Evolutionary conservation across 441 rosid species (phyloP).

Genomic region (Aquilaria agallochum): DNA sequence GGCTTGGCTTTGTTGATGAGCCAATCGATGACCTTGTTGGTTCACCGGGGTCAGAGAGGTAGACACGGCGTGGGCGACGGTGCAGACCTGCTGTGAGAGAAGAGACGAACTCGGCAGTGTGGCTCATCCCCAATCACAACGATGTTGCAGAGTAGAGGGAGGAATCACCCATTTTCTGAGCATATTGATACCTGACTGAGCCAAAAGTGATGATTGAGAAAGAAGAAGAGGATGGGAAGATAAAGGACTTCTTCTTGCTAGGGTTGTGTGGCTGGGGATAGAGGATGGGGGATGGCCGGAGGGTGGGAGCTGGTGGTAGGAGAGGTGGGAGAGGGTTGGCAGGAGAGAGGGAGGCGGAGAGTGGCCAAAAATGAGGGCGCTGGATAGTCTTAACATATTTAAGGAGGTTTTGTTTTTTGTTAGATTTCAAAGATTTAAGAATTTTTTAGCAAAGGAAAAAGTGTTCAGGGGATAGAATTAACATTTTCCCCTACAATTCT

Average conservation of each 20-base stretch:
- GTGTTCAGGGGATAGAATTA: no score
- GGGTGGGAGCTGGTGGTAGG: no score
- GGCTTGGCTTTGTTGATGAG: slow-evolving; percentile 77
- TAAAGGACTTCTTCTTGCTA: slow-evolving; percentile 31
- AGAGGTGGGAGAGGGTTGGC: no score
- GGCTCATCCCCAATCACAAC: slow-evolving; percentile 53
- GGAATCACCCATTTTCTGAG: slow-evolving; percentile 52
- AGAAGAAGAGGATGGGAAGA: slow-evolving; percentile 19
- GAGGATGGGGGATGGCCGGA: no score
- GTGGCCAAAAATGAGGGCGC: no score
- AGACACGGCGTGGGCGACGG: slow-evolving; percentile 86
- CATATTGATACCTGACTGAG: slow-evolving; percentile 35
- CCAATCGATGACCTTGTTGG: slow-evolving; percentile 98
- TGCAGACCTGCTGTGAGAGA: slow-evolving; percentile 89
- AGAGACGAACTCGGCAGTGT: slow-evolving; percentile 67
- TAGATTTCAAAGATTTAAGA: no score
- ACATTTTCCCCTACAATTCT: no score
- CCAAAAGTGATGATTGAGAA: slow-evolving; percentile 13
- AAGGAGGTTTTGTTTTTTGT: no score
- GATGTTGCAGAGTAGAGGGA: slow-evolving; percentile 37
- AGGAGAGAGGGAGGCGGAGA: no score
- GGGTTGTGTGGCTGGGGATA: slow-evolving; percentile 16
- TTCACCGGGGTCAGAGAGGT: slow-evolving; percentile 88
- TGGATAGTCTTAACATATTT: no score
- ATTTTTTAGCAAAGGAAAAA: no score